A percentile compares a stretch with the other conserved stretches of the same genome.
phyloP scores from a whole-genome alignment of 2,329 filamentous ascomycete species.

The Cercospora berteroae region DNA sequence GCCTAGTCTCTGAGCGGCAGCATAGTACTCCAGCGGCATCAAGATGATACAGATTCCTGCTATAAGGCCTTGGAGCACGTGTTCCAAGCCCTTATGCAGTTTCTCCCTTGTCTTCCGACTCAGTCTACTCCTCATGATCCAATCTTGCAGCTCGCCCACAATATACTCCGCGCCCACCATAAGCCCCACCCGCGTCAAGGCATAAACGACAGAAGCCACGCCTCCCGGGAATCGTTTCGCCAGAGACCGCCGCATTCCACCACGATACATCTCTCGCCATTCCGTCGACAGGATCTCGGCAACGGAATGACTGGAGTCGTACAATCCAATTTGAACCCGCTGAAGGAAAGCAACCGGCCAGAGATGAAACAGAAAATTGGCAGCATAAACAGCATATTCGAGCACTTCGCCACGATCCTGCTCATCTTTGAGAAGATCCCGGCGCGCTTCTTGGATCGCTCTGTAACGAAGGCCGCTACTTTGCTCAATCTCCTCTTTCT shows the following conservation, averaged over 20 bases:
- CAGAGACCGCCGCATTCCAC: conserved; percentile 17
- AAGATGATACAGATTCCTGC: conserved; percentile 27
- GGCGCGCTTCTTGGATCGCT: conserved; percentile 18
- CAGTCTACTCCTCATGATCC: conserved; percentile 9
- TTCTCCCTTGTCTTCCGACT: conserved; percentile 17
- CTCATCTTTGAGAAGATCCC: conserved; percentile 24
- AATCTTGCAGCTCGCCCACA: conserved; percentile 21
- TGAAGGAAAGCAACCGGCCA: conserved; percentile 27
- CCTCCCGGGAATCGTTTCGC: conserved; percentile 23
- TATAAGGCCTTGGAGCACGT: conserved; percentile 19
- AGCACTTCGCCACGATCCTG: conserved; percentile 29
- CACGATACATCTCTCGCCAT: conserved; percentile 13
- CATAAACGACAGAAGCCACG: conserved; percentile 20
- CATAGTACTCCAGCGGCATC: conserved; percentile 31
- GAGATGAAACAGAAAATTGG: conserved; percentile 22
- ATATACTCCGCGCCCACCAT: conserved; percentile 24
- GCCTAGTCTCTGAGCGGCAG: conserved; percentile 28
- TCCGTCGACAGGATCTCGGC: conserved; percentile 21
- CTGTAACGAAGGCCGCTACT: conserved; percentile 11
- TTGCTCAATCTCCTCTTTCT: conserved; percentile 30
- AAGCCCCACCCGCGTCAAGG: conserved; percentile 19
- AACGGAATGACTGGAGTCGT: conserved; percentile 23
- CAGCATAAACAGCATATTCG: conserved; percentile 15
- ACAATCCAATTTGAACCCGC: conserved; percentile 29
- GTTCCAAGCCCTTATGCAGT: conserved; percentile 15